Conservation (phyloP, 495 filamentous ascomycete genomes). For the Haplographium delicatum region DNA sequence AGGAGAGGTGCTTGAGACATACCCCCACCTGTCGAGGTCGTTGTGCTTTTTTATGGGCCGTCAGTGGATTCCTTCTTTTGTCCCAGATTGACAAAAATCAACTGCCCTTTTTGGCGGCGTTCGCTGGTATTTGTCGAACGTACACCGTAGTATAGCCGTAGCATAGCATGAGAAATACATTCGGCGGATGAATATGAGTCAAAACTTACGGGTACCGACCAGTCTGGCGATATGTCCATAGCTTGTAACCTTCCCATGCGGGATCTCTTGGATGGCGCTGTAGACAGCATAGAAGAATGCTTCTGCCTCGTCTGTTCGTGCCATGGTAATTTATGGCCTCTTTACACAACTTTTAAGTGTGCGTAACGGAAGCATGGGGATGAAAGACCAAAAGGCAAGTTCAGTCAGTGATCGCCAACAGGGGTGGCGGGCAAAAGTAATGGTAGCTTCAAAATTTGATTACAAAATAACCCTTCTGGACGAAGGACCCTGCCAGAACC, state of each 20-base stretch:
- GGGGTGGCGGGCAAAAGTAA: too few relatives aligned
- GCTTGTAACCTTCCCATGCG: constrained; percentile 72
- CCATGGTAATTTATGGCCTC: constrained; percentile 47
- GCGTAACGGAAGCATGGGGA: too few relatives aligned
- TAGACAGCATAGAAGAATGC: constrained; percentile 84
- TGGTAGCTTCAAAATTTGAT: too few relatives aligned
- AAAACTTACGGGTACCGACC: constrained; percentile 69
- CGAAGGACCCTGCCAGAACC: too few relatives aligned
- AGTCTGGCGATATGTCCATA: constrained; percentile 85
- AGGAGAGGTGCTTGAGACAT: constrained; percentile 78
- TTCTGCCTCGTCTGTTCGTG: constrained; percentile 76
- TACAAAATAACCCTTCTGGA: too few relatives aligned
- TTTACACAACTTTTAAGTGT: too few relatives aligned
- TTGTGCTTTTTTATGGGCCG: constrained; percentile 48
- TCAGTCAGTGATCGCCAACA: too few relatives aligned
- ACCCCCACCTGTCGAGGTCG: constrained; percentile 80
- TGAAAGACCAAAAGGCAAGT: too few relatives aligned
- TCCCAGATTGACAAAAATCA: background rate
- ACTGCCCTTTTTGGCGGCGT: too few relatives aligned
- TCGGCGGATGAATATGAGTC: constrained; percentile 2
- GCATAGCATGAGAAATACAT: background rate
- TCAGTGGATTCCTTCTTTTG: background rate
- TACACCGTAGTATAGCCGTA: too few relatives aligned
- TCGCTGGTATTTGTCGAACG: too few relatives aligned
- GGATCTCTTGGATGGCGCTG: constrained; percentile 76